Conservation (phyloP, 1,284 basidiomycete species). For the Rugosomyces carneus region DNA sequence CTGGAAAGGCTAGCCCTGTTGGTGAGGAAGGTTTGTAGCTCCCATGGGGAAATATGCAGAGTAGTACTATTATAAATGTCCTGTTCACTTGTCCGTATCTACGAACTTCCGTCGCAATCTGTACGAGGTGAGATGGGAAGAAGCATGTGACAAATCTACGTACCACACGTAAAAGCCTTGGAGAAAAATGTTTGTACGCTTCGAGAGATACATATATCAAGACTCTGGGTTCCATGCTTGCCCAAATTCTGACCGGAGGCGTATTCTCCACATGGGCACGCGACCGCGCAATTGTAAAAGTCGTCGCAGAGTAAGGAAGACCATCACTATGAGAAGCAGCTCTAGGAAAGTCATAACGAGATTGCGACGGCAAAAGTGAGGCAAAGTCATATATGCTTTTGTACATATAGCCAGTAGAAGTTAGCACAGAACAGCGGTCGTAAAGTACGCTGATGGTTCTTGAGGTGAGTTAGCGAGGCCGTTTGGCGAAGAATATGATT, state of each 20-base stretch:
- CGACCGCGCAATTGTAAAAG: conserved; percentile 5
- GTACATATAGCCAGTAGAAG: not conserved
- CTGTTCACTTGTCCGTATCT: not conserved
- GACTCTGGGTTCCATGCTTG: conserved; percentile 1
- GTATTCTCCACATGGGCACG: conserved; percentile 14
- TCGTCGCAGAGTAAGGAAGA: conserved; percentile 6
- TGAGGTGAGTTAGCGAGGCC: no score
- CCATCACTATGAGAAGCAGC: conserved; percentile 9
- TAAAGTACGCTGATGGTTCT: no score
- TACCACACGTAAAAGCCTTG: not conserved
- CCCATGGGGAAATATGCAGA: not conserved
- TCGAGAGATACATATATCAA: not conserved
- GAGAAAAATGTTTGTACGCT: not conserved
- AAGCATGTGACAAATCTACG: not conserved
- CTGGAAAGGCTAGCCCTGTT: conserved; percentile 52
- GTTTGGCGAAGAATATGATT: not conserved
- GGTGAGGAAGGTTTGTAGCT: conserved; percentile 23
- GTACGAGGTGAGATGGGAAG: not conserved
- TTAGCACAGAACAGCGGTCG: not conserved
- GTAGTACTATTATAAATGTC: not conserved
- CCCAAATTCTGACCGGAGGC: conserved; percentile 11
- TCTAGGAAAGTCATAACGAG: conserved; percentile 3
- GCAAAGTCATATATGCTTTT: not conserved
- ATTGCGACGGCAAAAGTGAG: not conserved
- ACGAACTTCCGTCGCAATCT: not conserved